A percentile compares a stretch with the other conserved stretches of the same genome.
Conservation (phyloP, 2,329 filamentous ascomycete species). For the Colletotrichum sublineola region DNA sequence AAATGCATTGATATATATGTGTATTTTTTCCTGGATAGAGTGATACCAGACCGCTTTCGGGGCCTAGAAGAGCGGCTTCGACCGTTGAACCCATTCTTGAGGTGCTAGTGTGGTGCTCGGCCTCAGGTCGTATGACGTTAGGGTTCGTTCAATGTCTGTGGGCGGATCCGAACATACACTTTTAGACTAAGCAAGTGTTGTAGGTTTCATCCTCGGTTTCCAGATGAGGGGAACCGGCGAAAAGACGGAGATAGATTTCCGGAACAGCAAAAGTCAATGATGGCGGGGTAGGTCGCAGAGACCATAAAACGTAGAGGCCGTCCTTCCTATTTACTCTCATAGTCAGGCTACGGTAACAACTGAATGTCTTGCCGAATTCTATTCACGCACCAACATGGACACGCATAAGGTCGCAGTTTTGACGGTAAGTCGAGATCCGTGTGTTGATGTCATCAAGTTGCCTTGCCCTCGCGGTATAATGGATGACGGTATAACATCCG, state of each 20-base stretch:
- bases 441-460: background rate
- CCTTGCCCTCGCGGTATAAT: background rate
- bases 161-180: background rate
- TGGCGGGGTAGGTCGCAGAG: background rate
- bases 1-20: too few species aligned
- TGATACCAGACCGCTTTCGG: background rate
- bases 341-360: background rate
- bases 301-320: too few species aligned
- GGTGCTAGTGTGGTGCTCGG: background rate
- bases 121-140: background rate
- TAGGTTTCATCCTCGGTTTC: background rate
- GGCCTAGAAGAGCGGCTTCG: background rate
- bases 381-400: background rate
- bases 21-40: background rate
- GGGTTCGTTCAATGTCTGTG: background rate
- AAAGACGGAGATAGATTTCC: background rate
- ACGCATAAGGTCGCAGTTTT: slow-evolving; percentile 9
- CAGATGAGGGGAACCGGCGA: background rate
- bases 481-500: background rate
- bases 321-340: background rate
- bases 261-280: too few species aligned
- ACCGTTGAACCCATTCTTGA: background rate
- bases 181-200: too few species aligned
- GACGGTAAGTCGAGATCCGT: background rate
- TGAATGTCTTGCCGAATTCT: background rate